Evolutionary conservation across 1,139 yeast genomes (phyloP).

Genomic region (Diutina rugosa): DNA sequence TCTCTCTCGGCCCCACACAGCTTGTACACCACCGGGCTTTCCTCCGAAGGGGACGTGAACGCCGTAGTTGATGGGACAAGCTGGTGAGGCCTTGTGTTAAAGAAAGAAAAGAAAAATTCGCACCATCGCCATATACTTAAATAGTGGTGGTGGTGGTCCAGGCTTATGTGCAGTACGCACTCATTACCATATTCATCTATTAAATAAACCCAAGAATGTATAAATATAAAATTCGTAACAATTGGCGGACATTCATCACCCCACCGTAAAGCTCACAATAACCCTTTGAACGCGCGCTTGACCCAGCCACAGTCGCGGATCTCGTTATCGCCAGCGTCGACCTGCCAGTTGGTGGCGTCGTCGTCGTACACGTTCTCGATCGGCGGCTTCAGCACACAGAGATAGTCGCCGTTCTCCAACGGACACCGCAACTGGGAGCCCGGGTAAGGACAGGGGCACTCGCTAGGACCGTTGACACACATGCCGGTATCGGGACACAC

Average conservation of each 20-base stretch:
- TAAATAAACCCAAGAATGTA: too few species aligned
- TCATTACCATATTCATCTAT: too few species aligned
- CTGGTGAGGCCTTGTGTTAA: not conserved
- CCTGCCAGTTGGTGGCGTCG: slow-evolving; percentile 36
- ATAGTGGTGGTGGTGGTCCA: not conserved
- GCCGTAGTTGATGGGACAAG: not conserved
- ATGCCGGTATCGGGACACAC: slow-evolving; percentile 72
- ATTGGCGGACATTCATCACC: too few species aligned
- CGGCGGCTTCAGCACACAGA: slow-evolving; percentile 77
- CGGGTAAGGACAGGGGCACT: slow-evolving; percentile 89
- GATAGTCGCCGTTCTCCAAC: slow-evolving; percentile 52
- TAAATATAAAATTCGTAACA: too few species aligned
- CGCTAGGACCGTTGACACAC: slow-evolving; percentile 57
- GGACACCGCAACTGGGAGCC: slow-evolving; percentile 72
- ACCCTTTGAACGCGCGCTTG: slow-evolving; percentile 25
- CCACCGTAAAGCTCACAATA: not conserved
- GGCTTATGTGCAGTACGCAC: too few species aligned
- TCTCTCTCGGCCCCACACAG: not conserved
- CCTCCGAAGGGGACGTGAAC: not conserved
- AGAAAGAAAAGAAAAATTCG: too few species aligned
- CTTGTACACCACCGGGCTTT: not conserved
- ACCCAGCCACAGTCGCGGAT: slow-evolving; percentile 77
- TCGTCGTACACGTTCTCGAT: slow-evolving; percentile 33
- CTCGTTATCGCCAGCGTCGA: slow-evolving; percentile 37
- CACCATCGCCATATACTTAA: not conserved